Conservation (phyloP, 1,139 yeast species). For the Pichiaceae sp. region DNA sequence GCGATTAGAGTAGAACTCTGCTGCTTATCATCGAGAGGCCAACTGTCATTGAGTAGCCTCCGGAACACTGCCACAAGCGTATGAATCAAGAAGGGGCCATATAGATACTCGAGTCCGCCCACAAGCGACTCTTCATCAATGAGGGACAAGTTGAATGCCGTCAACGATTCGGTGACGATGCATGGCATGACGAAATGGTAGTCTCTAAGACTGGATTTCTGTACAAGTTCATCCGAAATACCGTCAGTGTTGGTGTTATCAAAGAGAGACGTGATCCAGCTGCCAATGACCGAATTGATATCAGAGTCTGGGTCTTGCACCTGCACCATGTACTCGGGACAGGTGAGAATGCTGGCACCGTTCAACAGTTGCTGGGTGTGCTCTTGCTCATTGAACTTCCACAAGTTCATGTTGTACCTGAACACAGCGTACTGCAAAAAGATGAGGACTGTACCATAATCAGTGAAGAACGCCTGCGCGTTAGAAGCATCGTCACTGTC, state of each 20-base stretch:
- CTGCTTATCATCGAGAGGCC: conserved; percentile 9
- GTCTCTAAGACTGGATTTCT: conserved; percentile 58
- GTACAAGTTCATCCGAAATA: conserved; percentile 72
- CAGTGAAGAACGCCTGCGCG: conserved; percentile 62
- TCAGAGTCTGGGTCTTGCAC: conserved; percentile 7
- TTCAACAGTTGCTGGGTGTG: conserved; percentile 5
- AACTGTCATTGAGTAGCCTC: conserved; percentile 11
- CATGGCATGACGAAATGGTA: conserved; percentile 63
- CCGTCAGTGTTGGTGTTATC: conserved; percentile 60
- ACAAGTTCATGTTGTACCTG: conserved; percentile 34
- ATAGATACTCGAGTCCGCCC: conserved; percentile 58
- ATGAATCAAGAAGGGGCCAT: conserved; percentile 49
- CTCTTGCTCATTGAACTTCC: conserved; percentile 12
- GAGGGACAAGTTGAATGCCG: conserved; percentile 48
- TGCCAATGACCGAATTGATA: conserved; percentile 36
- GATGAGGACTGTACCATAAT: conserved; percentile 52
- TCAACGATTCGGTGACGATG: conserved; percentile 64
- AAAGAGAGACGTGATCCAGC: conserved; percentile 77
- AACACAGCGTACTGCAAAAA: conserved; percentile 38
- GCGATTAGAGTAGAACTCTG: conserved; percentile 8
- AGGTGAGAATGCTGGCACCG: conserved; percentile 12
- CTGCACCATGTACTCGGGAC: conserved; percentile 6
- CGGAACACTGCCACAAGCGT: conserved; percentile 35
- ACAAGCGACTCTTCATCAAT: conserved; percentile 39
- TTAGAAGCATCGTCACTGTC: conserved; percentile 30